Evolutionary conservation across 768 basidiomycete species (phyloP), one percentile per base, ranked within the genome.

Genomic region (Lactarius akahatsu): DNA sequence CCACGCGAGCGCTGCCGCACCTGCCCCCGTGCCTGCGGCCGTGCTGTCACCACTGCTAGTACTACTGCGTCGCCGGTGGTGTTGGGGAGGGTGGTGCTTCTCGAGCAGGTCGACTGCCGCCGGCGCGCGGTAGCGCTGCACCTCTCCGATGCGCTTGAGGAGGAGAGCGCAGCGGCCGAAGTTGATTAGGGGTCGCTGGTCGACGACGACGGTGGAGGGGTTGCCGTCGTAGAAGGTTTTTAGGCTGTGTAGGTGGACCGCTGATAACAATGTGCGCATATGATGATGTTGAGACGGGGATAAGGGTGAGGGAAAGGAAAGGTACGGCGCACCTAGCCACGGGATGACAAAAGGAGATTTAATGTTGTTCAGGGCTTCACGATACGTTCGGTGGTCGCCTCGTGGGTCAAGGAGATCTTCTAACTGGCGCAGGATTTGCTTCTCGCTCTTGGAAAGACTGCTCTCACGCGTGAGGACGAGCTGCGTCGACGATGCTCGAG

Each of bases 171-270:
- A 82, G 50, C 80, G 78, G 58, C 74, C 66, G 59, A 80, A 82
- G 71, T 82, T 81, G 73, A 83, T 80, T 57, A 82, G 71, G 1
- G 73, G 71, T 18, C 70, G 74, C 26, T 78, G 76, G 41, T 79
- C 75, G 32, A 58, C 28, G 20, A 69, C 6, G 16, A 63, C 41
- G 0, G 34, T 50, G 41, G 55, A 18, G 34, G 23, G 58, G 11
- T 13, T 50, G 16, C 50, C 28, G 52, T 65, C 54, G 30, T 56
- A 62, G 60, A 50, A 62, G 18, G 50, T 20, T 32, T 57, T 41
- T 2, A 69, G 52, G 40, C 54, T 30, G n/a, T 43, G 63, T 20
- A 66, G 70, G 65, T 82, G 80, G 26, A 79, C 74, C 41, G 78
- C 79, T 81, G 67, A 16, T 50, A n/a, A 28, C 32, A 40, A 13